Evolutionary conservation across 768 basidiomycete species (phyloP).

Genomic region (Multifurca ochricompacta): DNA sequence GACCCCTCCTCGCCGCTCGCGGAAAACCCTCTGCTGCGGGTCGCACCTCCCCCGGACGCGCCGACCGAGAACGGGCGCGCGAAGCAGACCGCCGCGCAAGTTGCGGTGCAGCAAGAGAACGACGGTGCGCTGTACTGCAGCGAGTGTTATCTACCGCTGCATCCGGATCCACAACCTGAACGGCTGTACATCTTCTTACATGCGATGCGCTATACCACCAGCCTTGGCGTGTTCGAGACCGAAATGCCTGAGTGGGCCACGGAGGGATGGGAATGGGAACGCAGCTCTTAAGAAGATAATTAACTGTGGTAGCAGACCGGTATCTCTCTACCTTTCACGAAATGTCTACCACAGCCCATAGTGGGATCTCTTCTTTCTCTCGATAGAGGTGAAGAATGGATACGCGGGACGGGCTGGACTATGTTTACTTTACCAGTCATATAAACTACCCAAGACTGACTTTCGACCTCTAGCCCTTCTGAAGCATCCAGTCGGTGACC

Average conservation of each 20-base stretch:
- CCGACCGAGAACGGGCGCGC: slow-evolving; percentile 26
- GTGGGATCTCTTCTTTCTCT: no score
- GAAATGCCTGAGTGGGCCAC: slow-evolving; percentile 86
- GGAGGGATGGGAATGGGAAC: slow-evolving; percentile 57
- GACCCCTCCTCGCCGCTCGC: slow-evolving; percentile 5
- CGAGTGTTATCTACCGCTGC: slow-evolving; percentile 87
- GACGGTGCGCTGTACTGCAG: slow-evolving; percentile 57
- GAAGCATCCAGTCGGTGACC: no score
- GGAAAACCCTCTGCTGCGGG: slow-evolving; percentile 9
- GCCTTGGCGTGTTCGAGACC: slow-evolving; percentile 76
- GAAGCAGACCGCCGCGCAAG: slow-evolving; percentile 25
- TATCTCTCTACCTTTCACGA: no score
- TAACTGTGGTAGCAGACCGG: no score
- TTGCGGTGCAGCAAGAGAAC: slow-evolving; percentile 24
- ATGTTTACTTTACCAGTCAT: no score
- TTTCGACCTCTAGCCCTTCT: no score
- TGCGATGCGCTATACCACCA: slow-evolving; percentile 76
- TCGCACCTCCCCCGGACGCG: slow-evolving; percentile 25
- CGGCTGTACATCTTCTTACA: slow-evolving; percentile 94
- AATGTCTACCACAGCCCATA: neutral
- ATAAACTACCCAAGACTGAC: no score
- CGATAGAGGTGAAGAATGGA: no score
- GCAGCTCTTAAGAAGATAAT: neutral
- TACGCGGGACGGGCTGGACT: no score
- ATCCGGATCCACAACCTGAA: slow-evolving; percentile 90